Evolutionary conservation across 1,284 basidiomycete species (phyloP).

Genomic region (Xerocomus amazonicus): DNA sequence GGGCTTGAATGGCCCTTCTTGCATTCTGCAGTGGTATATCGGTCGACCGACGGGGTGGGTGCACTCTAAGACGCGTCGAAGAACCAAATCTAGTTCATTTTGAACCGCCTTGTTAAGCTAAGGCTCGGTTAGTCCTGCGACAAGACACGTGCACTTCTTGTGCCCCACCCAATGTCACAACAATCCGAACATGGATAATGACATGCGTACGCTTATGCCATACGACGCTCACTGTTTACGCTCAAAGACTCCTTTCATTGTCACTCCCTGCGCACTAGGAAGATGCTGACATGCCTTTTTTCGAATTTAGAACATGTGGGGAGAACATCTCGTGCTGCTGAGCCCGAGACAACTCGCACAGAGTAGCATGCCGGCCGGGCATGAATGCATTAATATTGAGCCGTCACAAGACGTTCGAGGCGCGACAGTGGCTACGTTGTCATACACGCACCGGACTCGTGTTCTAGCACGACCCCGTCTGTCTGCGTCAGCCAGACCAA

Average conservation of each 20-base stretch:
- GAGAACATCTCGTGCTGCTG: slow-evolving; percentile 13
- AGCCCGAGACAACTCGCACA: background rate
- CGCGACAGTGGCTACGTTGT: too few relatives aligned
- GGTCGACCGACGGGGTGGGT: slow-evolving; percentile 36
- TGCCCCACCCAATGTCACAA: background rate
- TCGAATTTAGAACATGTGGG: slow-evolving; percentile 15
- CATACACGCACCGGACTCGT: background rate
- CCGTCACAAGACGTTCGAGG: too few relatives aligned
- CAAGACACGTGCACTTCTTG: slow-evolving; percentile 44
- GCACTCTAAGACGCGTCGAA: too few relatives aligned
- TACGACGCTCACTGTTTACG: slow-evolving; percentile 74
- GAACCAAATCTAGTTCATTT: slow-evolving; percentile 56
- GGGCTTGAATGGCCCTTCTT: too few relatives aligned
- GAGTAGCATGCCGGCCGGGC: too few relatives aligned
- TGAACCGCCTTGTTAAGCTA: slow-evolving; percentile 74
- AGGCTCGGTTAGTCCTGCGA: slow-evolving; percentile 73
- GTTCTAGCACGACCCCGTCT: background rate
- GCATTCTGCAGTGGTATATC: slow-evolving; percentile 52
- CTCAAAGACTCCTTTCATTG: slow-evolving; percentile 48
- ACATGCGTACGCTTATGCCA: slow-evolving; percentile 66
- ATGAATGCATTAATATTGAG: too few relatives aligned
- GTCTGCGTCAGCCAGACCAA: too few relatives aligned
- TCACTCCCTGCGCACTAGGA: too few relatives aligned
- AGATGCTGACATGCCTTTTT: background rate
- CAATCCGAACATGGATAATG: background rate